A percentile compares a stretch with the other conserved stretches of the same genome.
phyloP scores from a whole-genome alignment of 1,284 basidiomycete genomes.

The Grifola frondosa region DNA sequence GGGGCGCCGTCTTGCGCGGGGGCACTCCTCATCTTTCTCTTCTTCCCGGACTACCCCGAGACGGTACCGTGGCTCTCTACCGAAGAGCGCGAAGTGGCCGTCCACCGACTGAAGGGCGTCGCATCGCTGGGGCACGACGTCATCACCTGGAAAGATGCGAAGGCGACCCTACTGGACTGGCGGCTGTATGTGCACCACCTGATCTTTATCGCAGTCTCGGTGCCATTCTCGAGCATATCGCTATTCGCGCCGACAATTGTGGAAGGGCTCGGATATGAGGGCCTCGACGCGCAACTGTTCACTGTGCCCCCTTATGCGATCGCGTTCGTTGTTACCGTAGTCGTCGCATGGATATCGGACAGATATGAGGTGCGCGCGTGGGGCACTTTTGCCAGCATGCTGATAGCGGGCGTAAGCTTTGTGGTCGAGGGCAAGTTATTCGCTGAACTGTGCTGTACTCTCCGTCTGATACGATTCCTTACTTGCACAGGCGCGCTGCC shows the following conservation, averaged over 20 bases:
- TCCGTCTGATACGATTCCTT: slow-evolving; percentile 6
- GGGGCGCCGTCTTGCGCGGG: slow-evolving; percentile 42
- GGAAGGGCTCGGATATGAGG: slow-evolving; percentile 43
- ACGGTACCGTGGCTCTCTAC: slow-evolving; percentile 39
- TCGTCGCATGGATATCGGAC: slow-evolving; percentile 20
- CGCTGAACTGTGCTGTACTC: neutral
- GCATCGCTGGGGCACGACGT: slow-evolving; percentile 29
- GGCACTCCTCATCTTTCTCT: slow-evolving; percentile 38
- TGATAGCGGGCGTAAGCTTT: slow-evolving; percentile 19
- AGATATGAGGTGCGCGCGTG: slow-evolving; percentile 18
- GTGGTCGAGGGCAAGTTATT: slow-evolving; percentile 16
- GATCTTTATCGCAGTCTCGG: slow-evolving; percentile 33
- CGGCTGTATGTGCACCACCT: slow-evolving; percentile 33
- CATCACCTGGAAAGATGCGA: slow-evolving; percentile 30
- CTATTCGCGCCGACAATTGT: slow-evolving; percentile 39
- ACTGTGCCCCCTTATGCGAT: slow-evolving; percentile 54
- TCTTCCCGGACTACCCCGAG: slow-evolving; percentile 47
- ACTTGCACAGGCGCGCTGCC: slow-evolving; percentile 26
- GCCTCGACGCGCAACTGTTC: slow-evolving; percentile 51
- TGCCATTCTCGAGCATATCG: slow-evolving; percentile 36
- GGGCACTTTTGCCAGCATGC: slow-evolving; percentile 15
- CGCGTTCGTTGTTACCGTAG: slow-evolving; percentile 35
- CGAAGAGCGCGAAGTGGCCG: slow-evolving; percentile 32
- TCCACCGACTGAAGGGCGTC: slow-evolving; percentile 26
- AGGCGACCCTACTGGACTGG: slow-evolving; percentile 30